Conservation (phyloP, 1,284 basidiomycete genomes). For the Fistulinella cinereoalba region DNA sequence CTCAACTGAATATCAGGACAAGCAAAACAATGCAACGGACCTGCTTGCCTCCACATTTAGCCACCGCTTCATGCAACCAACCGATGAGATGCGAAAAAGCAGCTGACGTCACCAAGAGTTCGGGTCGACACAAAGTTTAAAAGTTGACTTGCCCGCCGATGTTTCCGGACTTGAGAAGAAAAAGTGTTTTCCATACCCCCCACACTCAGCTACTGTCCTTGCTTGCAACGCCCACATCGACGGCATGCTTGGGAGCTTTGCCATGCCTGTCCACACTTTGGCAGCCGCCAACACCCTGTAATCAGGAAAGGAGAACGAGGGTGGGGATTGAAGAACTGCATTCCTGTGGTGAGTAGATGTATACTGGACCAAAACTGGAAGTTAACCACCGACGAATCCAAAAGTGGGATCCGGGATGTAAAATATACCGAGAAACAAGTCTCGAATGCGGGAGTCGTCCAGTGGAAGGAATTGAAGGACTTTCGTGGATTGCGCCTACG, state of each 20-base stretch:
- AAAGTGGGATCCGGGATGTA: conserved; percentile 18
- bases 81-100: neutral
- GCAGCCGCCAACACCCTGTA: conserved; percentile 14
- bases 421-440: conserved; percentile 17
- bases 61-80: conserved; percentile 12
- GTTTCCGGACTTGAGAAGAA: neutral
- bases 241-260: conserved; percentile 9
- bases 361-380: neutral
- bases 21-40: neutral
- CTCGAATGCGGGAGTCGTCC: conserved; percentile 15
- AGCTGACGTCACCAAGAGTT: neutral
- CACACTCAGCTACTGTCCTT: conserved; percentile 1
- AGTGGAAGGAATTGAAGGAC: conserved; percentile 12
- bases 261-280: conserved; percentile 19
- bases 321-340: neutral
- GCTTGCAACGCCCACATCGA: conserved; percentile 4
- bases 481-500: conserved; percentile 7
- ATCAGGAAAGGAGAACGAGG: neutral
- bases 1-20: neutral
- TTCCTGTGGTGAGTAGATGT: neutral
- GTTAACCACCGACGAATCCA: conserved; percentile 13
- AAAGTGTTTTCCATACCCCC: conserved; percentile 14
- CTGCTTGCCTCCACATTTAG: conserved; percentile 16
- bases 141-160: conserved; percentile 1
- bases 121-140: neutral